phyloP scores from a whole-genome alignment of 1,284 basidiomycete genomes.

The Fomitopsis betulina region DNA sequence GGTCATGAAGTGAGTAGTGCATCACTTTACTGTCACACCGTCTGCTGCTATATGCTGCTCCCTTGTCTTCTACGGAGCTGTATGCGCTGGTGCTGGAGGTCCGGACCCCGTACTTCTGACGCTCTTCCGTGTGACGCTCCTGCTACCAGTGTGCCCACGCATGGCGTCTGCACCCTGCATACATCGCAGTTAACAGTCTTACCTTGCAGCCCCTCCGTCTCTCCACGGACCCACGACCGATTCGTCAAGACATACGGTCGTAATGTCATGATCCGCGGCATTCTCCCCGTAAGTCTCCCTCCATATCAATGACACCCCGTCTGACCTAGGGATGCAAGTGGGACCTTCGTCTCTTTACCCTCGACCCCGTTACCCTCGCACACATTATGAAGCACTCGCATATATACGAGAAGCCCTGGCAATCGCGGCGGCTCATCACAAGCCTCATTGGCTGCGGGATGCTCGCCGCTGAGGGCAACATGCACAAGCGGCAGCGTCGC shows the following conservation, averaged over 20 bases:
- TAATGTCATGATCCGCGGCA: slow-evolving; percentile 54
- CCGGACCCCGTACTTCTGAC: no score
- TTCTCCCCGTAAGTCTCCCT: slow-evolving; percentile 46
- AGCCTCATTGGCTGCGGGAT: slow-evolving; percentile 73
- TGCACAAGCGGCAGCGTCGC: slow-evolving; percentile 71
- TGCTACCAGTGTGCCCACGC: no score
- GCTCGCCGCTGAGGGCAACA: slow-evolving; percentile 69
- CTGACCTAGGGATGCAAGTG: slow-evolving; percentile 42
- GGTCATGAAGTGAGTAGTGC: slow-evolving; percentile 50
- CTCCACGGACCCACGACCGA: slow-evolving; percentile 47
- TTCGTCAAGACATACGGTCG: slow-evolving; percentile 40
- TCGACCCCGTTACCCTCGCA: slow-evolving; percentile 67
- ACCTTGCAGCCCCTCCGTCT: slow-evolving; percentile 45
- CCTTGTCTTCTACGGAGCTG: background rate
- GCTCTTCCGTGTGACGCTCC: no score
- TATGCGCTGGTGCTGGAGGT: no score
- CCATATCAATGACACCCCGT: background rate
- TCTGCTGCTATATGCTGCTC: no score
- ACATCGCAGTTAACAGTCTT: background rate
- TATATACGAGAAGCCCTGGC: slow-evolving; percentile 78
- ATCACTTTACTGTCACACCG: no score
- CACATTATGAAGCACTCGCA: slow-evolving; percentile 66
- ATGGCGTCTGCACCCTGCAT: no score
- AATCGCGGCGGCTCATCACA: slow-evolving; percentile 68
- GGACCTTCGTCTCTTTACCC: slow-evolving; percentile 70